phyloP scores from a whole-genome alignment of 768 basidiomycete species.

The Auricularia auricula-judae region DNA sequence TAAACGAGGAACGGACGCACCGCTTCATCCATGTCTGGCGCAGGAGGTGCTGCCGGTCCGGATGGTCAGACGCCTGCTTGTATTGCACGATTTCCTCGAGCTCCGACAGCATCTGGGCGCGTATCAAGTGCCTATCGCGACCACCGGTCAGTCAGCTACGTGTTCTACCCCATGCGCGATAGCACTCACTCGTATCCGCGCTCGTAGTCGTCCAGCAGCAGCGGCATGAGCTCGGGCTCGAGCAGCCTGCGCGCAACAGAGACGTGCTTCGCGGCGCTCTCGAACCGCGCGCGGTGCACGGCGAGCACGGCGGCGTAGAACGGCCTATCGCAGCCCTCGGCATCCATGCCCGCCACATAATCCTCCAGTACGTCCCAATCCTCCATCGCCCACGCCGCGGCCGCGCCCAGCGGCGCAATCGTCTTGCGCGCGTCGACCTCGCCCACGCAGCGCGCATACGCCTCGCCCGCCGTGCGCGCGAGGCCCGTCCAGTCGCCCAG shows the following conservation, averaged over 20 bases:
- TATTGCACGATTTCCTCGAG: slow-evolving; percentile 41
- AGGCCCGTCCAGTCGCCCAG: slow-evolving; percentile 39
- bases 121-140: slow-evolving; percentile 28
- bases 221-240: slow-evolving; percentile 33
- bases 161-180: background rate
- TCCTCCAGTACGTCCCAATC: slow-evolving; percentile 41
- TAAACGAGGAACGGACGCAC: slow-evolving; percentile 12
- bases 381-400: slow-evolving; percentile 34
- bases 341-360: slow-evolving; percentile 36
- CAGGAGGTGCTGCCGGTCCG: slow-evolving; percentile 29
- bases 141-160: background rate
- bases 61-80: slow-evolving; percentile 32
- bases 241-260: slow-evolving; percentile 32
- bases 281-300: slow-evolving; percentile 34
- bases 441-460: slow-evolving; percentile 24
- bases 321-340: slow-evolving; percentile 34
- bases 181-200: slow-evolving; percentile 33
- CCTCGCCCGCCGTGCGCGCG: slow-evolving; percentile 27
- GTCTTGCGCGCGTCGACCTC: slow-evolving; percentile 26
- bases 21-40: slow-evolving; percentile 40
- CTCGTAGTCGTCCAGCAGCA: slow-evolving; percentile 36
- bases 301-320: slow-evolving; percentile 40
- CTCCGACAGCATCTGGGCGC: slow-evolving; percentile 40
- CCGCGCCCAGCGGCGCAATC: slow-evolving; percentile 38
- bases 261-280: slow-evolving; percentile 31